Base-by-base conservation (phyloP, 768 basidiomycete species). In the Lactarius pseudohatsudake region DNA sequence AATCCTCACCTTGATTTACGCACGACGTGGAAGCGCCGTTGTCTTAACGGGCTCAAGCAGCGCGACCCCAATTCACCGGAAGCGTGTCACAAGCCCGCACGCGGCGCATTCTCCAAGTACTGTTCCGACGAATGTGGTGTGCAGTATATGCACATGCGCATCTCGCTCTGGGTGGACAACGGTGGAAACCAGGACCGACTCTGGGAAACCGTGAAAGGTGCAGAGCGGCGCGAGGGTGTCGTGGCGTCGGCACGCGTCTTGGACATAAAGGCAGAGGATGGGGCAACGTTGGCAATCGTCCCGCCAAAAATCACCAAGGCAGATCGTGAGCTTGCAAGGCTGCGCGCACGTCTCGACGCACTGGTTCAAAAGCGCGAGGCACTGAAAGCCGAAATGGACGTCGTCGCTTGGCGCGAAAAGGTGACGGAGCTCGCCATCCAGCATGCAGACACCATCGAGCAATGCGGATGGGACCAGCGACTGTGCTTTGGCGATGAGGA, bases 381-480 rank as follows among this genome's bases (percentile, higher is more conserved):
- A 67, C 79, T 89, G 70, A 89, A 88, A 76, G 81, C 80, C 45
- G 87, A 86, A 47, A 82, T 91, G 81, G 90, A 91, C 65, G 79
- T 86, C 40, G 79, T 91, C 20, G 60, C 82, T 11, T 89, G 90
- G 87, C 83, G 90, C 64, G 89, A 89, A 77, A 83, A 82, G 64
- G 75, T 92, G 34, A 77, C 91, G 18, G 82, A 85, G 64, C 80
- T 91, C 53, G 91, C 90, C 28, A 81, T 78, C n/a, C 84, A 84
- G 54, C 82, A 90, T 43, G 85, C 89, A 11, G 85, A 86, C 66
- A 77, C 79, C n/a, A 74, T 85, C 18, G 84, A 85, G 20, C 84
- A 86, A 71, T 97, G 94, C 76, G 94, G 95, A 5, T 95, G 94
- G 87, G 94, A 97, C 75, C 87, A 88, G 71, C 82, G 94, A 36